Conservation (phyloP, 495 filamentous ascomycete species). For the Letharia lupina region DNA sequence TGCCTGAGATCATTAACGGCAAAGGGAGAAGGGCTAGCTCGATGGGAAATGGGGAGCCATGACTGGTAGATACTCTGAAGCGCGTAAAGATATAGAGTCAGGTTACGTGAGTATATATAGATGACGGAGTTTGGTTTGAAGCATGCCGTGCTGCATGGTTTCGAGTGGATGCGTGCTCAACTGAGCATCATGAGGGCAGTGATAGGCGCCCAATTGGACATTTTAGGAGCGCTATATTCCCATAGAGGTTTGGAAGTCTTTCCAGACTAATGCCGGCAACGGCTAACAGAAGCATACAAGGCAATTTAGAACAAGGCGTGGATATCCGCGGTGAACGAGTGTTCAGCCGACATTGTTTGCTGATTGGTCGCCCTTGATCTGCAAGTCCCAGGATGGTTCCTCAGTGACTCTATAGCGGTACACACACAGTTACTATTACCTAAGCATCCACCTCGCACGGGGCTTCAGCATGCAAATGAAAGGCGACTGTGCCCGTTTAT, state of each 20-base stretch:
- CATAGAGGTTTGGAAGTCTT: not conserved
- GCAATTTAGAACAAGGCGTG: not conserved
- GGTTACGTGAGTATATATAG: not conserved
- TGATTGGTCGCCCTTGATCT: not conserved
- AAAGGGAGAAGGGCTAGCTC: slow-evolving; percentile 4
- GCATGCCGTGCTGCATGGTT: not conserved
- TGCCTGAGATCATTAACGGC: slow-evolving; percentile 39
- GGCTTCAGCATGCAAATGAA: not conserved
- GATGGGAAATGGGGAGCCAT: not conserved
- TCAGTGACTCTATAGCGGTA: not conserved
- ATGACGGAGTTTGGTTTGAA: not conserved
- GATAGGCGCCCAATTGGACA: not conserved
- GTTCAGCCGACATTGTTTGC: not conserved
- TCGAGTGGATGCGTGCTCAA: not conserved
- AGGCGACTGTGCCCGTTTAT: not conserved
- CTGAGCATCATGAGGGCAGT: not conserved
- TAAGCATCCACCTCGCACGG: not conserved
- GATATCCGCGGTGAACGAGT: not conserved
- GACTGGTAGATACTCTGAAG: not conserved
- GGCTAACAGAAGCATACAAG: not conserved
- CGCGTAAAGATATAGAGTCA: not conserved
- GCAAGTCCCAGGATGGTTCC: not conserved
- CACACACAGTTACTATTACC: not conserved
- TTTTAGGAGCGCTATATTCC: not conserved
- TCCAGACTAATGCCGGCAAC: not conserved